Conservation (phyloP, 805 yeast genomes). For the Kazachstania bromeliacearum region DNA sequence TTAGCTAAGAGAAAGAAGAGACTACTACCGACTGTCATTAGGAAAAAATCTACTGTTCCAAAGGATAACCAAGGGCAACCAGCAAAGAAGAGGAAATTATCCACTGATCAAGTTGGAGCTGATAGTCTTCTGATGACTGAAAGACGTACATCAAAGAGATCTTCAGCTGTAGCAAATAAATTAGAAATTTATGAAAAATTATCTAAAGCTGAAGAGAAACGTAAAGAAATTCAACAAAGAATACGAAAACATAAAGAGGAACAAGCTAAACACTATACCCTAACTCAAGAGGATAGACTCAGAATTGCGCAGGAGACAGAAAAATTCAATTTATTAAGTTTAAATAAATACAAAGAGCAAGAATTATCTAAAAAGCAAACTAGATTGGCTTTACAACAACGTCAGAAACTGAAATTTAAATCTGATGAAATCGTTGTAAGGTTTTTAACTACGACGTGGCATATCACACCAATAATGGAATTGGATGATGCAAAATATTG, state of each 20-base stretch:
- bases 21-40: slow-evolving; percentile 28
- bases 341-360: slow-evolving; percentile 72
- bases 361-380: slow-evolving; percentile 72
- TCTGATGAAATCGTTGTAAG: slow-evolving; percentile 32
- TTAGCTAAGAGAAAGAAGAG: slow-evolving; percentile 19
- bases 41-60: slow-evolving; percentile 21
- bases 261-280: slow-evolving; percentile 30
- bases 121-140: slow-evolving; percentile 42
- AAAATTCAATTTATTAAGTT: slow-evolving; percentile 57
- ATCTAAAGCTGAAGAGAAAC: slow-evolving; percentile 56
- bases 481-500: slow-evolving; percentile 38
- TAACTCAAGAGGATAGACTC: slow-evolving; percentile 37
- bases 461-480: slow-evolving; percentile 57
- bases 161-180: slow-evolving; percentile 68
- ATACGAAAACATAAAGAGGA: slow-evolving; percentile 40
- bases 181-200: slow-evolving; percentile 66
- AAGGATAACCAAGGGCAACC: slow-evolving; percentile 15
- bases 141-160: slow-evolving; percentile 68
- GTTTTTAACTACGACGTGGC: slow-evolving; percentile 18
- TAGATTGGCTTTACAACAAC: slow-evolving; percentile 63
- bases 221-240: slow-evolving; percentile 35
- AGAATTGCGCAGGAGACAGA: slow-evolving; percentile 88
- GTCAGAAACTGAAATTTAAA: slow-evolving; percentile 50
- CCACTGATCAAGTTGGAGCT: slow-evolving; percentile 34
- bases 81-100: slow-evolving; percentile 5